Base-by-base conservation (phyloP, 352 stramenopile species). In the Elongisporangium undulatum region DNA sequence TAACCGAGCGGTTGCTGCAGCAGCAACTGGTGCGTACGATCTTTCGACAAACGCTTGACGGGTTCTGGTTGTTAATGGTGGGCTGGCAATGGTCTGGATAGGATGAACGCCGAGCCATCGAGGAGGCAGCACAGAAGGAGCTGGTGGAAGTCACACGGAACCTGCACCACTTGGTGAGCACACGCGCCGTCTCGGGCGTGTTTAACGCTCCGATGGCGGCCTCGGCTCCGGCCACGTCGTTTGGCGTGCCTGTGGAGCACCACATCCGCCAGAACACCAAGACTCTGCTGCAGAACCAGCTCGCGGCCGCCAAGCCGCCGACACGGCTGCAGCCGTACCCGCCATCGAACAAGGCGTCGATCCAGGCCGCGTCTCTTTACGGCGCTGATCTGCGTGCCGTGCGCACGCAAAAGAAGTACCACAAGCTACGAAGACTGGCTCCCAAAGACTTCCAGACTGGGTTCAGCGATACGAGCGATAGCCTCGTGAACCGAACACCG, bases 161-260 rank as follows among this genome's bases (percentile, higher is more conserved):
- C 53, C 63, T 89, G 12, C 81, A 89, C 53, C 79, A 91, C 48
- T 65, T 89, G 13, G 68, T 88, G 15, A 87, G 81, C 24, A 89
- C 75, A 6, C 73, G 64, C 1, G 56, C 71, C 16, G 70, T 86
- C 15, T 51, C 81, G 12, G 81, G 81, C 15, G 71, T 91, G n/a
- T 89, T 79, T 63, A 89, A 85, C 53, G 82, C 81, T 1, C 73
- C 73, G 0, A 72, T 73, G 60, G 72, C 68, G 24, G 62, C 69
- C 6, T 60, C 67, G 16, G n/a, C 53, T 0, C 69, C 55, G 2
- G 68, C 67, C 15, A 89, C 75, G 3, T 75, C 77, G 9, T 87
- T 88, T 56, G 76, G 78, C 2, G 67, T 88, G 4, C 74, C 80
- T 0, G 74, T 90, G 20, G 81, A 89, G 61, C 75, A 58, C 1